Percentiles rank a stretch among this genome's conserved stretches.
These are phyloP conservation scores for Ligustrum vulgare DNA, from an alignment of 257 asterid species.

Conservation along the genomic window DNA sequence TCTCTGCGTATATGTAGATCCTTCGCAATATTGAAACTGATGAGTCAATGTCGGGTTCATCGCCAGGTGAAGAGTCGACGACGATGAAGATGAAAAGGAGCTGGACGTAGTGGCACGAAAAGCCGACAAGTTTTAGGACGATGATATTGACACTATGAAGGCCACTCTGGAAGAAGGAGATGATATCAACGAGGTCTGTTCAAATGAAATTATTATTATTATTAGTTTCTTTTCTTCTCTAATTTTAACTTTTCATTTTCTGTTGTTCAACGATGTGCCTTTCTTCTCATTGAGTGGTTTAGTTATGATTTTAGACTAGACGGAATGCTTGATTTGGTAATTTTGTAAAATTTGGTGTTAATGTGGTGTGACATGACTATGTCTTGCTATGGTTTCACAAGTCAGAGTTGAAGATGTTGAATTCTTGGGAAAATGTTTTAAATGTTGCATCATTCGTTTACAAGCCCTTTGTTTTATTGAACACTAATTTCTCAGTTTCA, in stretches of 20 bases:
- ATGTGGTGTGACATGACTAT: background rate
- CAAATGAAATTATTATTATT: background rate
- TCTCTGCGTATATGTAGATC: too few relatives aligned
- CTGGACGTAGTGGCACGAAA: conserved; percentile 89
- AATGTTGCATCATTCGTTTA: background rate
- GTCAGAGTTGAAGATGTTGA: background rate
- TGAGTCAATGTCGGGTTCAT: conserved; percentile 53
- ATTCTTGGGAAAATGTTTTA: background rate
- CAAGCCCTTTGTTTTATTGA: too few relatives aligned
- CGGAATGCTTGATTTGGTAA: background rate
- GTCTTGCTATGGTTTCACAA: conserved; percentile 10
- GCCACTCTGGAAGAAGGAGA: conserved; percentile 45
- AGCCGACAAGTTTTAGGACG: conserved; percentile 75
- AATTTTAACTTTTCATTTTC: background rate
- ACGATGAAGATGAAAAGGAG: conserved; percentile 91
- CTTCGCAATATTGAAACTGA: too few relatives aligned
- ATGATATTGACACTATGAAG: conserved; percentile 39
- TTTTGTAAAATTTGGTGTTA: too few relatives aligned
- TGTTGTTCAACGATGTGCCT: conserved; percentile 5
- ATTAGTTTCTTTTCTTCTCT: background rate
- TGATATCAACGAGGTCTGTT: conserved; percentile 63
- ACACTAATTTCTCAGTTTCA: too few relatives aligned
- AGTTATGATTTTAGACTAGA: background rate
- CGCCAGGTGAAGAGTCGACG: conserved; percentile 61
- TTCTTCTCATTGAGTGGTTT: background rate